Percentiles rank a stretch among this genome's conserved stretches.
Conservation (phyloP, 306 rosid species). For the Ormosia emarginata region DNA sequence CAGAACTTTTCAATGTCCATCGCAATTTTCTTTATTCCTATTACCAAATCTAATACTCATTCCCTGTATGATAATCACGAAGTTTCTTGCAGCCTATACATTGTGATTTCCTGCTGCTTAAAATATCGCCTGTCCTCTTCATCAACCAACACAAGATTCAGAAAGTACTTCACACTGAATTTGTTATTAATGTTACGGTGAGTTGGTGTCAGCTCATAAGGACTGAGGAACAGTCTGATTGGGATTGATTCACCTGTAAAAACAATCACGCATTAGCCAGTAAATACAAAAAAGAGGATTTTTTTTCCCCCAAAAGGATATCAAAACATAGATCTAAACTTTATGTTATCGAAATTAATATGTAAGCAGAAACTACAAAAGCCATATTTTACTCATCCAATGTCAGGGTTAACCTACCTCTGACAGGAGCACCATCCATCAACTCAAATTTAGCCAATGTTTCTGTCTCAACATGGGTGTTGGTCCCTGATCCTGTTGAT, state of each 20-base stretch:
- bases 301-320: not conserved
- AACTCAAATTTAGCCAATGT: constrained; percentile 94
- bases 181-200: constrained; percentile 94
- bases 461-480: constrained; percentile 98
- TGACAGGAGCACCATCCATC: constrained; percentile 99
- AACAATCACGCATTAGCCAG: constrained; percentile 8
- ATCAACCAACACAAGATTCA: constrained; percentile 94
- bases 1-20: constrained; percentile 40
- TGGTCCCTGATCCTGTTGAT: constrained; percentile 97
- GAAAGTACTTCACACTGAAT: constrained; percentile 93
- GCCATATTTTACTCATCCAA: not conserved
- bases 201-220: constrained; percentile 95
- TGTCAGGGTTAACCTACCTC: constrained; percentile 57
- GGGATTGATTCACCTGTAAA: constrained; percentile 97
- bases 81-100: constrained; percentile 82
- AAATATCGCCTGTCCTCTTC: constrained; percentile 98
- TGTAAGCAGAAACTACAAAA: not conserved
- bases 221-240: constrained; percentile 91
- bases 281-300: not conserved
- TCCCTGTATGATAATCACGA: constrained; percentile 38
- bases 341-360: not conserved
- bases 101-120: constrained; percentile 98
- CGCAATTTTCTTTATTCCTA: constrained; percentile 29
- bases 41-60: constrained; percentile 17
- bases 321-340: not conserved